These are phyloP conservation scores for Epichloe hybrida DNA, from an alignment of 2,329 filamentous ascomycete genomes.

Conservation along the genomic window DNA sequence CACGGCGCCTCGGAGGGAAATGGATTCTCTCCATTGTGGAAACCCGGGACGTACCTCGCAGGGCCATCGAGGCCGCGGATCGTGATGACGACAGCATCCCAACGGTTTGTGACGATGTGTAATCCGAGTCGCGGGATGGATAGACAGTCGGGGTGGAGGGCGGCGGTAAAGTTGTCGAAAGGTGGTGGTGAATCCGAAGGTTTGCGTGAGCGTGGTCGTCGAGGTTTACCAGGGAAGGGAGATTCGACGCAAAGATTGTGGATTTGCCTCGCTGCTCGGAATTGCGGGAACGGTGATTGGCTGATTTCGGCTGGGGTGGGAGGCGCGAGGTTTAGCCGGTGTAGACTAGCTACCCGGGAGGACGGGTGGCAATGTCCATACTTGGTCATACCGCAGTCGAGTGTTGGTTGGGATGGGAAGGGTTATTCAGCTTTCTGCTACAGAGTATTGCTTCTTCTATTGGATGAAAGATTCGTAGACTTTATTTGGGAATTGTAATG, in stretches of 20 bases:
- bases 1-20: neutral
- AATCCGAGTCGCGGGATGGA: neutral
- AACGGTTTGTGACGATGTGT: slow-evolving; percentile 1
- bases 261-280: slow-evolving; percentile 19
- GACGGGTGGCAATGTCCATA: neutral
- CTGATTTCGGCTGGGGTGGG: neutral
- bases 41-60: slow-evolving; percentile 29
- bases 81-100: slow-evolving; percentile 36
- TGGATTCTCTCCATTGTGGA: slow-evolving; percentile 2
- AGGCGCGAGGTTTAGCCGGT: slow-evolving; percentile 18
- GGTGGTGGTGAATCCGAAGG: neutral
- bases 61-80: slow-evolving; percentile 37
- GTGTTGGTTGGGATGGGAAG: no score
- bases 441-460: no score
- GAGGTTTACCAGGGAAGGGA: slow-evolving; percentile 5
- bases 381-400: neutral
- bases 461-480: no score
- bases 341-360: neutral
- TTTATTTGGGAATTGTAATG: no score
- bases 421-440: no score
- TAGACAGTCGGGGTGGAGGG: neutral
- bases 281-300: slow-evolving; percentile 20
- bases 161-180: neutral
- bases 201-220: slow-evolving; percentile 10
- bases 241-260: slow-evolving; percentile 3